Evolutionary conservation across 805 yeast species (phyloP), one percentile per base, ranked within the genome.

Genomic region (Metschnikowia bowlesiae): DNA sequence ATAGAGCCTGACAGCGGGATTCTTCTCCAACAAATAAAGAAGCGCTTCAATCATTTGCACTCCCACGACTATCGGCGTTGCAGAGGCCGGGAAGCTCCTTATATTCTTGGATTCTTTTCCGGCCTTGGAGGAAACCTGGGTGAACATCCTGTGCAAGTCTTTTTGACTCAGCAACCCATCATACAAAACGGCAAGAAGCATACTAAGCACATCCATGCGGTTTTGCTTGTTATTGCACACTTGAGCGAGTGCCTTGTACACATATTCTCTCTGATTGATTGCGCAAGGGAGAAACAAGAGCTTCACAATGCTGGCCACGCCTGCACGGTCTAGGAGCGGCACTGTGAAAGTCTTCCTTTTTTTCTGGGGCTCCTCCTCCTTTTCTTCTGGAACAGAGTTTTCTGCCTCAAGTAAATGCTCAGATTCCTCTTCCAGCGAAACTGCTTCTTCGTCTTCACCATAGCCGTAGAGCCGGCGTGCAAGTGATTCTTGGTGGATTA

Each of bases 221-320:
- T 87, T 86, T 55, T 86, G 95, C 64, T 87, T 87, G 66, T 84
- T 89, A 53, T 80, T 78, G 59, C 95, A 87, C 44, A 90, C 62
- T 53, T 79, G 81, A 22, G 80, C 80, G 49, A 90, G 71, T 5
- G 92, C 70, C 46, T 82, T 83, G 64, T 84, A 84, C 44, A 87
- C 73, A 1, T 76, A 68, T 50, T 83, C 89, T 47, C 91, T 73
- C 52, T 80, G 82, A 55, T 70, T 73, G 58, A 80, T 78, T 1
- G 83, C 76, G 56, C 84, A 87, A 0, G 96, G 91, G 22, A 86
- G 74, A 67, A 87, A 91, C 2, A 89, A 70, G 43, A 88, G 73
- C 52, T 89, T 78, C 48, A 88, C 63, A 35, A 91, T 58, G 0
- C 96, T 77, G 4, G 94, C 83, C 47, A 87, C 80, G 9, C 96